Evolutionary conservation across 2,329 filamentous ascomycete species (phyloP).

Genomic region (Tricladium varicosporioides): DNA sequence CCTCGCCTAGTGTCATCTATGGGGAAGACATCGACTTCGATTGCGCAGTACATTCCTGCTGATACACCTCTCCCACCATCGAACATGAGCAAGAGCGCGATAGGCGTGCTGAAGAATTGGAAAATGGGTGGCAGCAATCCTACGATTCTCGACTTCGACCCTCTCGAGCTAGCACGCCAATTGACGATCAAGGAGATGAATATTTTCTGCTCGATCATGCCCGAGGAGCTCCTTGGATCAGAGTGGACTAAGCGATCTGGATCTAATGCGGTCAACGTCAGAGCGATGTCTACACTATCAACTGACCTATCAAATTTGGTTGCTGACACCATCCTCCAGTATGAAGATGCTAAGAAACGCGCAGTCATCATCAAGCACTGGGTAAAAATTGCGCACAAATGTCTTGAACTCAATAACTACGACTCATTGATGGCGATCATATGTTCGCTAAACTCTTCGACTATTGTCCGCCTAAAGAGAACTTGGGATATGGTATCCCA

Average conservation of each 20-base stretch:
- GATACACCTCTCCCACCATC: constrained; percentile 71
- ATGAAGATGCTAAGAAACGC: constrained; percentile 89
- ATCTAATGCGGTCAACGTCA: constrained; percentile 80
- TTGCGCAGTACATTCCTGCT: constrained; percentile 65
- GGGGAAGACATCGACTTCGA: constrained; percentile 79
- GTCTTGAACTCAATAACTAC: constrained; percentile 89
- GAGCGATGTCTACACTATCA: constrained; percentile 88
- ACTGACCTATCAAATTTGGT: constrained; percentile 92
- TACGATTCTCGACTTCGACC: constrained; percentile 85
- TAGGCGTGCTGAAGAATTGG: constrained; percentile 69
- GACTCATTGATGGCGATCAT: constrained; percentile 97
- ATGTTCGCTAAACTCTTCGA: constrained; percentile 88
- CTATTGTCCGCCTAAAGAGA: constrained; percentile 80
- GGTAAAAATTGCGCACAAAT: constrained; percentile 90
- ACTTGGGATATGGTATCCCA: constrained; percentile 89
- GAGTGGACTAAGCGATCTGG: constrained; percentile 92
- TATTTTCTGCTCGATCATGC: constrained; percentile 87
- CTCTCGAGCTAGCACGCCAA: constrained; percentile 86
- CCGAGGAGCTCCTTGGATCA: constrained; percentile 85
- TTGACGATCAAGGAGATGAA: constrained; percentile 88
- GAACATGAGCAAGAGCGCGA: constrained; percentile 72
- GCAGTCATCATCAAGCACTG: constrained; percentile 93
- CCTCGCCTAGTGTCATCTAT: constrained; percentile 82
- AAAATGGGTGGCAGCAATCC: constrained; percentile 68
- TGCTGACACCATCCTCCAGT: constrained; percentile 83